Evolutionary conservation across 2,329 filamentous ascomycete species (phyloP).

Genomic region (Dothistroma septosporum): DNA sequence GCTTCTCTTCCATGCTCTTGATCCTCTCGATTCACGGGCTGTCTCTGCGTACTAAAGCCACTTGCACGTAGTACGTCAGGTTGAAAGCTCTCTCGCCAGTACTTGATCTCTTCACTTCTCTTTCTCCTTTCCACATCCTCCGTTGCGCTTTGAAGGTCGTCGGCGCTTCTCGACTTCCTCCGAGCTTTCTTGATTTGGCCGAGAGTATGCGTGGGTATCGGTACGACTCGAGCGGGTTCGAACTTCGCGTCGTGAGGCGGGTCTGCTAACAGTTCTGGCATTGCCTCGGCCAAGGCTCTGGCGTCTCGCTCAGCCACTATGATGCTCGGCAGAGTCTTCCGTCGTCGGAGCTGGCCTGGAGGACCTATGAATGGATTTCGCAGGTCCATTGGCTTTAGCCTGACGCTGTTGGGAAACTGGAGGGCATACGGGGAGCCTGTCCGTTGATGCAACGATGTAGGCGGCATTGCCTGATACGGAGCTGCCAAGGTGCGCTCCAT

Average conservation of each 20-base stretch:
- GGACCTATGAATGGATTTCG: constrained; percentile 32
- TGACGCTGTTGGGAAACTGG: constrained; percentile 36
- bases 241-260: constrained; percentile 1
- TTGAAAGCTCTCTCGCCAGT: constrained; percentile 35
- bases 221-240: constrained; percentile 5
- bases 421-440: constrained; percentile 35
- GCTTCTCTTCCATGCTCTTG: constrained; percentile 10
- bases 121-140: constrained; percentile 22
- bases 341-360: constrained; percentile 25
- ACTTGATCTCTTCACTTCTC: constrained; percentile 35
- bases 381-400: constrained; percentile 35
- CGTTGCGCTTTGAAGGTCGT: constrained; percentile 28
- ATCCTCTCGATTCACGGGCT: constrained; percentile 6
- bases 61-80: constrained; percentile 28
- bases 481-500: constrained; percentile 4
- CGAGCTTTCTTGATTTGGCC: constrained; percentile 23
- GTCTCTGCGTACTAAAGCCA: constrained; percentile 21
- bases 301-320: constrained; percentile 28
- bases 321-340: constrained; percentile 34
- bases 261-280: not conserved
- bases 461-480: constrained; percentile 6
- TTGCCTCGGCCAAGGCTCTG: constrained; percentile 14
- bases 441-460: constrained; percentile 11
- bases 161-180: constrained; percentile 35
- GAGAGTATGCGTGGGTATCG: constrained; percentile 8